Evolutionary conservation across 148 eudicot genomes (phyloP), one percentile per base, ranked within the genome.

Genomic region (Amaranthus cruentus): DNA sequence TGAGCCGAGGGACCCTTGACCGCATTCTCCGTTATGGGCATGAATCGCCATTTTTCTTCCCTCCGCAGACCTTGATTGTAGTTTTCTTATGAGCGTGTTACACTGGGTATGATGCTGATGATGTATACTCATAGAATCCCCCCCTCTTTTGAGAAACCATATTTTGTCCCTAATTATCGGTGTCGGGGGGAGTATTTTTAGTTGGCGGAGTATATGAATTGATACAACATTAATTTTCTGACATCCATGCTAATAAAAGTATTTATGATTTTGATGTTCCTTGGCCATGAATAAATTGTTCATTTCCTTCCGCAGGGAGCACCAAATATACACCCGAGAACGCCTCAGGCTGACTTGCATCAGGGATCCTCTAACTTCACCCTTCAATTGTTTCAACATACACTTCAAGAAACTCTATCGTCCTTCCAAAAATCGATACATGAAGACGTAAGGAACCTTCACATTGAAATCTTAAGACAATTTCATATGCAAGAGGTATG

Each of bases 401-500:
- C 93, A 58, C 97, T 91, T 70, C 93, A 90, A 69, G 99, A 95
- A 87, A 87, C 96, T 66, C 97, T 95, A 81, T 76, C 88, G 70
- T 90, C 99, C 68, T 87, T 95, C 70, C 99, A 95, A 78, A 90
- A 87, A 78, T 88, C 97, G 68, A 84, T 91, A 68, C 99, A 91
- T 70, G 94, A 95, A 75, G 97, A 95, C 64, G 86, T 91, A 80
- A 86, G 97, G 70, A 95, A 91, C 75, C 99, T 95, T 76, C 99
- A 95, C 73, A 83, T 95, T 38, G 99, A 95, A 88, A 83, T 95
- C 68, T 77, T 95, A 68, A 90, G 99, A 65, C 99, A 95, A 74
- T 89, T 85, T 53, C 97, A 95, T 73, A 82, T 95, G 92, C 99
- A 91, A 82, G 97, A 95, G 97, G 99, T 95, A 82, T 62, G 44